Evolutionary conservation across 2,329 filamentous ascomycete species (phyloP).

Genomic region (Aspergillus pseudonomiae): DNA sequence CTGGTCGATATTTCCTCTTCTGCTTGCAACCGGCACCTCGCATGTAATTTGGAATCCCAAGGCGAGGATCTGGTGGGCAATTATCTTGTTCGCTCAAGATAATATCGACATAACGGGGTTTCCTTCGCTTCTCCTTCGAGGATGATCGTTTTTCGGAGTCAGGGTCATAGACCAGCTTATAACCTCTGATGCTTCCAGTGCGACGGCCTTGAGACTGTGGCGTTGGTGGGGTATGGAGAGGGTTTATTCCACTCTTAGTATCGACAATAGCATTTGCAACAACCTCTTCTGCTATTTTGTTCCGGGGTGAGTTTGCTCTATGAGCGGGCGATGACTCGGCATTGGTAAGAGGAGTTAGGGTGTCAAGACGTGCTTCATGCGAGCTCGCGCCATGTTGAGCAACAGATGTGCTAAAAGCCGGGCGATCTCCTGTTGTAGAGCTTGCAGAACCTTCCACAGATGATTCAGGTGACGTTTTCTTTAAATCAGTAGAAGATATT

Average conservation of each 20-base stretch:
- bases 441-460: conserved; percentile 73
- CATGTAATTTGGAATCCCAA: conserved; percentile 66
- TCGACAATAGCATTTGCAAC: conserved; percentile 30
- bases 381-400: conserved; percentile 57
- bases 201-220: conserved; percentile 55
- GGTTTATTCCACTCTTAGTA: conserved; percentile 40
- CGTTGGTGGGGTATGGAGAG: conserved; percentile 48
- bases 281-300: conserved; percentile 41
- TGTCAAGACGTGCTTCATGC: conserved; percentile 56
- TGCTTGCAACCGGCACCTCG: conserved; percentile 65
- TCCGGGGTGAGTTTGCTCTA: conserved; percentile 59
- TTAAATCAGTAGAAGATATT: conserved; percentile 17
- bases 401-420: conserved; percentile 66
- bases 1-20: conserved; percentile 70
- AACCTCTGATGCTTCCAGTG: conserved; percentile 57
- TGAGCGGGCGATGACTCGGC: conserved; percentile 65
- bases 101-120: conserved; percentile 57
- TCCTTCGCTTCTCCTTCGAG: conserved; percentile 59
- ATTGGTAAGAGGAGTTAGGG: conserved; percentile 67
- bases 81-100: conserved; percentile 58
- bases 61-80: conserved; percentile 78
- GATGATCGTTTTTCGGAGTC: conserved; percentile 61
- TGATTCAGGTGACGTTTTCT: conserved; percentile 37
- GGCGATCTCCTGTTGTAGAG: conserved; percentile 72
- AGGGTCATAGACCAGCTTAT: conserved; percentile 65